phyloP scores from a whole-genome alignment of 2,329 filamentous ascomycete genomes.

The Albifimbria verrucaria region DNA sequence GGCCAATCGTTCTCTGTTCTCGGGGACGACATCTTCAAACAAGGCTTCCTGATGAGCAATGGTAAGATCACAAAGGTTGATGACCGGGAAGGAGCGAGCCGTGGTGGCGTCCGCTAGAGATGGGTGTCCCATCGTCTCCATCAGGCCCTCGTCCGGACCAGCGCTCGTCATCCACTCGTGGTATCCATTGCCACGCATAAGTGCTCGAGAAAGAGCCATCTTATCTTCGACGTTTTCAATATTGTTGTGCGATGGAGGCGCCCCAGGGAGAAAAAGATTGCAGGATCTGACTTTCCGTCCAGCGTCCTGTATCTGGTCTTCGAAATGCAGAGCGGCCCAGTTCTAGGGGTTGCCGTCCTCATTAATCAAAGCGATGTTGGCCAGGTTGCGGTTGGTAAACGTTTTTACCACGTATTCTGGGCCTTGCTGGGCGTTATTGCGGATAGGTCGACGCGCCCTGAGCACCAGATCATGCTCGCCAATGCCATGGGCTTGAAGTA shows the following conservation, averaged over 20 bases:
- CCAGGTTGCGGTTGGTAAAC: neutral
- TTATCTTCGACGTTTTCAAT: neutral
- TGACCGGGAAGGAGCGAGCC: neutral
- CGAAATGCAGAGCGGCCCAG: neutral
- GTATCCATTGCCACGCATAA: slow-evolving; percentile 12
- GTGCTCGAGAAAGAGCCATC: slow-evolving; percentile 9
- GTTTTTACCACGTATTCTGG: slow-evolving; percentile 1
- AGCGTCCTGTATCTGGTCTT: neutral
- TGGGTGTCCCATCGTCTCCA: neutral
- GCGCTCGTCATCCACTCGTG: neutral
- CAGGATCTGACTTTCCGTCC: slow-evolving; percentile 1
- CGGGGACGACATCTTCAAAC: neutral
- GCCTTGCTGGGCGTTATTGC: neutral
- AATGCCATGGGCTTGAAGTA: neutral
- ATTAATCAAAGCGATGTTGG: neutral
- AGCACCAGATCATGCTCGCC: slow-evolving; percentile 3
- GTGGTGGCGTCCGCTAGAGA: neutral
- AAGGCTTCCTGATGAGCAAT: slow-evolving; percentile 1
- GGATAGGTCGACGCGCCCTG: neutral
- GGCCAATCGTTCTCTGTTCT: slow-evolving; percentile 8
- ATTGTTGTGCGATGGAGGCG: neutral
- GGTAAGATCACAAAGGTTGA: slow-evolving; percentile 3
- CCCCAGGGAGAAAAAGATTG: slow-evolving; percentile 3
- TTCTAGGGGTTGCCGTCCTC: slow-evolving; percentile 4
- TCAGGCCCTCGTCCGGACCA: too few species aligned